phyloP scores from a whole-genome alignment of 371 early-diverging fungal species.

The Cokeromyces recurvatus region DNA sequence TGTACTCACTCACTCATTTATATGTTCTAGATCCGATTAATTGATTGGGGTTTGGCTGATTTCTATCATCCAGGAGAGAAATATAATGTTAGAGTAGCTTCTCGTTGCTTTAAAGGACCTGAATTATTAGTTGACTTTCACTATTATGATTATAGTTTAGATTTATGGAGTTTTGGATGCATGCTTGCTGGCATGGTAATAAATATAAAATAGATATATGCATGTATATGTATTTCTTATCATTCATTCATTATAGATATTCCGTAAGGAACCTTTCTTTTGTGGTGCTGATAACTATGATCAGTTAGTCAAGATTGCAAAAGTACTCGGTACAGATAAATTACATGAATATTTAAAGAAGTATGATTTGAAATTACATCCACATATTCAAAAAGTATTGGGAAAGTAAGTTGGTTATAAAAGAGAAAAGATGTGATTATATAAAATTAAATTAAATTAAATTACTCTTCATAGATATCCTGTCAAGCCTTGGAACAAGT shows the following conservation, averaged over 20 bases:
- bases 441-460: neutral
- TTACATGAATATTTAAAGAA: slow-evolving; percentile 89
- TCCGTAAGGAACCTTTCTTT: slow-evolving; percentile 99
- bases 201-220: too few species aligned
- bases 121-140: slow-evolving; percentile 98
- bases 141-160: slow-evolving; percentile 98
- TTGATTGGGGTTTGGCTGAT: slow-evolving; percentile 99
- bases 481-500: slow-evolving; percentile 93
- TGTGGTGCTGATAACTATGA: slow-evolving; percentile 98
- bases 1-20: too few species aligned
- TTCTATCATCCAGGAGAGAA: slow-evolving; percentile 97
- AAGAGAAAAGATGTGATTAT: neutral
- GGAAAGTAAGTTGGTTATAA: slow-evolving; percentile 46
- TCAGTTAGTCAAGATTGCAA: slow-evolving; percentile 97
- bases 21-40: slow-evolving; percentile 74
- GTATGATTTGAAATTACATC: slow-evolving; percentile 90
- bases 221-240: slow-evolving; percentile 24
- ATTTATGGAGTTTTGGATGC: slow-evolving; percentile 99
- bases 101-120: slow-evolving; percentile 99
- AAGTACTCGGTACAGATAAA: slow-evolving; percentile 93
- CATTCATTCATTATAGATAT: too few species aligned
- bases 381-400: slow-evolving; percentile 80
- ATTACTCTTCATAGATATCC: slow-evolving; percentile 52
- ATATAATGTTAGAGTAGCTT: slow-evolving; percentile 99
- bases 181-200: slow-evolving; percentile 99